Conservation (phyloP, 31 red algal genomes). For the Porphyra umbilicalis region DNA sequence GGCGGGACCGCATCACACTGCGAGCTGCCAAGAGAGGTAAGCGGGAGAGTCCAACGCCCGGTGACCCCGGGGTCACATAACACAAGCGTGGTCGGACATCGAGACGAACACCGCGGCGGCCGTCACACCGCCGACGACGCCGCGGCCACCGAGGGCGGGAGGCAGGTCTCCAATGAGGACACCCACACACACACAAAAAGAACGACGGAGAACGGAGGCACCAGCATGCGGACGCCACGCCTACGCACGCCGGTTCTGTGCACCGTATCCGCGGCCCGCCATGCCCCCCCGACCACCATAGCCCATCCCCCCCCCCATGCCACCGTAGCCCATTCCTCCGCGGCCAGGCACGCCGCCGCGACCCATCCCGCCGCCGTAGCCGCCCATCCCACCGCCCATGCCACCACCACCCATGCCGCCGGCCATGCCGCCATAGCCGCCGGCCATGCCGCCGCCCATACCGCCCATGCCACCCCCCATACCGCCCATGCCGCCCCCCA, state of each 20-base stretch:
- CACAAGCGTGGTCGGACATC: too few species aligned
- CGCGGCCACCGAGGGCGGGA: too few species aligned
- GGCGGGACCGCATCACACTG: too few species aligned
- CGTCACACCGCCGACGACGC: too few species aligned
- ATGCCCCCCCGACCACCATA: background rate
- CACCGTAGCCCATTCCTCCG: background rate
- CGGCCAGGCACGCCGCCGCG: background rate
- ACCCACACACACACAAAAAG: background rate
- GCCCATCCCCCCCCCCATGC: background rate
- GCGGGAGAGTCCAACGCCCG: too few species aligned
- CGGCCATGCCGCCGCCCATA: slow-evolving; percentile 9
- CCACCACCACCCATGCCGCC: slow-evolving; percentile 2
- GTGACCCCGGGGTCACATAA: too few species aligned
- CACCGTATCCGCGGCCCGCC: background rate
- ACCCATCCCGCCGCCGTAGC: background rate
- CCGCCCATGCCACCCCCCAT: slow-evolving; percentile 53
- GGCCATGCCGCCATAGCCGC: slow-evolving; percentile 2
- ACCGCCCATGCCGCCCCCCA: slow-evolving; percentile 57
- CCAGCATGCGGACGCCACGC: background rate
- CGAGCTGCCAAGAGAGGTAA: too few species aligned
- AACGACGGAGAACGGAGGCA: background rate
- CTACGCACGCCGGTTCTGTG: background rate
- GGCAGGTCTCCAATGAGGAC: too few species aligned
- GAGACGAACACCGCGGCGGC: too few species aligned
- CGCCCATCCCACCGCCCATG: background rate